Evolutionary conservation across 495 filamentous ascomycete species (phyloP), one percentile per base, ranked within the genome.

Genomic region (Penicillium soppii): DNA sequence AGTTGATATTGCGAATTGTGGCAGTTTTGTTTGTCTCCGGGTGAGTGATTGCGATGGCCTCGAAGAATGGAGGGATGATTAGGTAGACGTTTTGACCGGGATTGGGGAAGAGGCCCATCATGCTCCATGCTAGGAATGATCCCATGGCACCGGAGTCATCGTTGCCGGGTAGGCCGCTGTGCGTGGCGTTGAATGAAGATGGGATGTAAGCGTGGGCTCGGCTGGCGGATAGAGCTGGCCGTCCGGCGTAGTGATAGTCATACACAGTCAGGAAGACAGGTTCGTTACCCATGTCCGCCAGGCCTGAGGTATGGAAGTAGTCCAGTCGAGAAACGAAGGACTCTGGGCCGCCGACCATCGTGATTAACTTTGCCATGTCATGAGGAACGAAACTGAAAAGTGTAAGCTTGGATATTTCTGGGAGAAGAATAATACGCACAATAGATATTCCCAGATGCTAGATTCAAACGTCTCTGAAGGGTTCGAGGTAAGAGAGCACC

Each of bases 201-300:
- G 86, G 85, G 50, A 89, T 87, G 59, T 88, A 89, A 54, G 61
- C 74, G 61, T 88, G 85, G 4, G 72, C 72, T 19, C 82, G 81
- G 15, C 73, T 60, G 0, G 85, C 74, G 0, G 85, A 88, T 4
- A 88, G 71, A 0, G 65, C 85, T 0, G 86, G 87, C 0, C 86
- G 76, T 4, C 85, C 86, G 2, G 82, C 84, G 54, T 89, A 89
- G 65, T 89, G 86, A 48, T 85, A 89, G 58, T 87, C 82, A 57
- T 80, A 89, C 0, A 88, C 82, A 0, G 83, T 85, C 3, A 90
- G 65, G 63, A 89, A 89, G 1, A 85, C 74, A 6, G 82, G 86
- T 50, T 91, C 87, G 58, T 91, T 87, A 16, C 85, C 82, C 35
- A 89, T 84, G 53, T 89, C 85, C 22, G 83, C 82, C 1, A 90